Evolutionary conservation across 805 yeast species (phyloP).

Genomic region (Suhomyces vadensis): DNA sequence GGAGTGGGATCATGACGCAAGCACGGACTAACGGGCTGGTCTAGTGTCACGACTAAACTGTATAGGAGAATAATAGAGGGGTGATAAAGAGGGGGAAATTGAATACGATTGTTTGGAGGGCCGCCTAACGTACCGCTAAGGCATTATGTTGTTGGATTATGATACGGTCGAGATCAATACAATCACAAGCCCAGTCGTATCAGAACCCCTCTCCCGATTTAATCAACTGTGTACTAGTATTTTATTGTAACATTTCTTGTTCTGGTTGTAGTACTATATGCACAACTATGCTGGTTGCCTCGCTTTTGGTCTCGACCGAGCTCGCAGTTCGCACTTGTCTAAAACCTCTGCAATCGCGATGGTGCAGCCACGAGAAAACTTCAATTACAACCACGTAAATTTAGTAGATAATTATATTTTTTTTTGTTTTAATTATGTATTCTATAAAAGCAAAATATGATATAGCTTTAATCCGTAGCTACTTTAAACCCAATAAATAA

Average conservation of each 20-base stretch:
- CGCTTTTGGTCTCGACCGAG: not conserved
- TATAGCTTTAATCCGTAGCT: slow-evolving; percentile 9
- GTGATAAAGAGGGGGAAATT: no score
- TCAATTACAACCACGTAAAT: not conserved
- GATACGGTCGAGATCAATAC: not conserved
- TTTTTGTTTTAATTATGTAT: slow-evolving; percentile 2
- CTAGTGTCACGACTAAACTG: not conserved
- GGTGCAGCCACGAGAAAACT: not conserved
- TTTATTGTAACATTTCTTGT: not conserved
- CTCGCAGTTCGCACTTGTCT: not conserved
- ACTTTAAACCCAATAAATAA: slow-evolving; percentile 4
- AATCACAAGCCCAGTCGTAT: not conserved
- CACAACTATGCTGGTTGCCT: slow-evolving; percentile 1
- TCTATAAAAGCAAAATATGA: slow-evolving; percentile 10
- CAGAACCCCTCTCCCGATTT: slow-evolving; percentile 1
- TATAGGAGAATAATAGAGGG: not conserved
- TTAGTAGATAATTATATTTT: not conserved
- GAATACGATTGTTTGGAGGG: no score
- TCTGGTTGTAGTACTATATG: not conserved
- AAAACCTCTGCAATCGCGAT: not conserved
- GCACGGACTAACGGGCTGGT: slow-evolving; percentile 2
- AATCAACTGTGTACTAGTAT: not conserved
- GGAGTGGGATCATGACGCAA: not conserved
- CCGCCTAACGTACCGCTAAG: no score
- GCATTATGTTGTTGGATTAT: no score